Conservation (phyloP, 1,284 basidiomycete species). For the Lentinula novae-zelandiae region DNA sequence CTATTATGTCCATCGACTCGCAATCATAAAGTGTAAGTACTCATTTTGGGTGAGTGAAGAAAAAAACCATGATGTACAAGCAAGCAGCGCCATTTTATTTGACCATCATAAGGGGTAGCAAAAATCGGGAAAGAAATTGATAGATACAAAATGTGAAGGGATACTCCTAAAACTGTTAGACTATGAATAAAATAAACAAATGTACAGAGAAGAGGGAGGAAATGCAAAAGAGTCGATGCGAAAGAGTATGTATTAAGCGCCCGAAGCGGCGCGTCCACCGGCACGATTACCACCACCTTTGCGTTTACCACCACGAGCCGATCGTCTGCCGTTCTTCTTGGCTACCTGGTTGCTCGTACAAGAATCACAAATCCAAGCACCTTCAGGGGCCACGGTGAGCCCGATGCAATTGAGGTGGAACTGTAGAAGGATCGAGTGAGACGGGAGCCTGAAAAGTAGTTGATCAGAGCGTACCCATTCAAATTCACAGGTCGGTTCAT, state of each 20-base stretch:
- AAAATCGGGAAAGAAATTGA: neutral
- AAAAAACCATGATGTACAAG: neutral
- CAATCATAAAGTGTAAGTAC: too few relatives aligned
- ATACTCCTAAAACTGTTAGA: neutral
- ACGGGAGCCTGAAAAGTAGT: slow-evolving; percentile 12
- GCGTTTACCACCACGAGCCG: slow-evolving; percentile 47
- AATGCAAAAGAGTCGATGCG: too few relatives aligned
- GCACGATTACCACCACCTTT: slow-evolving; percentile 26
- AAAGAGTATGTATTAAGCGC: neutral
- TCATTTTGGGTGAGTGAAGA: neutral
- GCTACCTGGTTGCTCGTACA: slow-evolving; percentile 34
- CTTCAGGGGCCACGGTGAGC: slow-evolving; percentile 68
- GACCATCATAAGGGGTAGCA: neutral
- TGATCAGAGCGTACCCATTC: slow-evolving; percentile 82
- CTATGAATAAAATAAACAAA: slow-evolving; percentile 3
- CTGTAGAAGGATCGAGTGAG: slow-evolving; percentile 36
- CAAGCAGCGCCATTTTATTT: neutral
- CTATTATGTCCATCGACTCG: too few relatives aligned
- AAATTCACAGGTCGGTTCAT: slow-evolving; percentile 80
- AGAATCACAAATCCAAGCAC: slow-evolving; percentile 80
- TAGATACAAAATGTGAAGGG: neutral
- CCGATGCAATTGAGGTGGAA: slow-evolving; percentile 85
- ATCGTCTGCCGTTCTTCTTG: slow-evolving; percentile 46
- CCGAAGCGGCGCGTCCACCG: slow-evolving; percentile 11
- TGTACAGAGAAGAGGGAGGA: neutral